phyloP scores from a whole-genome alignment of 179 eudicot species.

The Carnegiea gigantea region DNA sequence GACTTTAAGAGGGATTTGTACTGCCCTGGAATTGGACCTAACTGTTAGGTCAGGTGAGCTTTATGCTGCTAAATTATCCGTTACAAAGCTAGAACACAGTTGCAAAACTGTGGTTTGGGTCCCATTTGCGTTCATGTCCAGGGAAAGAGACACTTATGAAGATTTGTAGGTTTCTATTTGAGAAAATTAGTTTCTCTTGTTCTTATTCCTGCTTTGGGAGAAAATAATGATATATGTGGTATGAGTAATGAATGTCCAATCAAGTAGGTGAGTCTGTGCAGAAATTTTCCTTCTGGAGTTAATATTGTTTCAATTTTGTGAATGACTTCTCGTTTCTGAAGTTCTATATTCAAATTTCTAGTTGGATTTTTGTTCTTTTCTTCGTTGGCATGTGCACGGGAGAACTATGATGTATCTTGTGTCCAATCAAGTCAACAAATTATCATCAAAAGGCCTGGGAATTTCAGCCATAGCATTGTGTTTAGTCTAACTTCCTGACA shows the following conservation, averaged over 20 bases:
- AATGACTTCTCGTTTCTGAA: neutral
- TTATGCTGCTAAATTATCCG: too few relatives aligned
- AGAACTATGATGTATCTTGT: constrained; percentile 3
- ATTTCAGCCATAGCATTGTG: neutral
- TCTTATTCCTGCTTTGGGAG: neutral
- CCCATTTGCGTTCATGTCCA: neutral
- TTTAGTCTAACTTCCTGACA: neutral
- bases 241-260: too few relatives aligned
- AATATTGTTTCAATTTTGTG: neutral
- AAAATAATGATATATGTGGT: constrained; percentile 12
- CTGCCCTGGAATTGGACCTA: too few relatives aligned
- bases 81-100: too few relatives aligned
- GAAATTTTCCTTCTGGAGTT: neutral
- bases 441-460: neutral
- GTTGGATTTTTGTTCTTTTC: neutral
- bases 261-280: too few relatives aligned
- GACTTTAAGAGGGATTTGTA: too few relatives aligned
- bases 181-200: neutral
- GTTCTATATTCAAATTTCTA: neutral
- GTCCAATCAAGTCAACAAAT: constrained; percentile 8
- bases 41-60: too few relatives aligned
- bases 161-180: neutral
- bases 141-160: neutral
- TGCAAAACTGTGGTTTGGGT: neutral
- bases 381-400: neutral